Evolutionary conservation across 2,329 filamentous ascomycete genomes (phyloP).

Genomic region (Stenocarpella maydis): DNA sequence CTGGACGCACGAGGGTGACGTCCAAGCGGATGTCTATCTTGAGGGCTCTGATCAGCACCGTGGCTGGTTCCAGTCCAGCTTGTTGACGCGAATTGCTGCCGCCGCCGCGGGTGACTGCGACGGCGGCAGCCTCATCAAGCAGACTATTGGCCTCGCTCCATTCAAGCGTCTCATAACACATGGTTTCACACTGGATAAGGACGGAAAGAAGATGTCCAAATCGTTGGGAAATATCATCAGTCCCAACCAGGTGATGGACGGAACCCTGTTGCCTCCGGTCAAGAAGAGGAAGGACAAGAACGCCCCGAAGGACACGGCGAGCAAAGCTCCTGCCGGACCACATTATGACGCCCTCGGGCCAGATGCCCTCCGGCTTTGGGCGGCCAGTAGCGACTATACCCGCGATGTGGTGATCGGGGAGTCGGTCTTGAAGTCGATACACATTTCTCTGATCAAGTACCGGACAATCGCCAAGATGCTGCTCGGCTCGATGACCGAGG

Average conservation of each 20-base stretch:
- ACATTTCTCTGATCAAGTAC: constrained; percentile 83
- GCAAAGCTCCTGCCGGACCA: constrained; percentile 35
- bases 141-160: constrained; percentile 62
- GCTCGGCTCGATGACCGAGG: constrained; percentile 74
- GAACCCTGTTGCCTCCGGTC: constrained; percentile 75
- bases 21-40: constrained; percentile 83
- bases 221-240: constrained; percentile 89
- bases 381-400: constrained; percentile 89
- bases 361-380: constrained; percentile 90
- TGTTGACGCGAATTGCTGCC: constrained; percentile 83
- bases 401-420: constrained; percentile 85
- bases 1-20: constrained; percentile 70
- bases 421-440: constrained; percentile 77
- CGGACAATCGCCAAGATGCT: constrained; percentile 91
- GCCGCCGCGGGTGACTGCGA: constrained; percentile 52
- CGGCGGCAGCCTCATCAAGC: constrained; percentile 43
- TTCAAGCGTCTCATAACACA: constrained; percentile 94
- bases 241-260: constrained; percentile 85
- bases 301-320: constrained; percentile 49
- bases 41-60: constrained; percentile 97
- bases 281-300: constrained; percentile 67
- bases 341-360: constrained; percentile 78
- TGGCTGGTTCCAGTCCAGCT: constrained; percentile 97
- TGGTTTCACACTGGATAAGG: constrained; percentile 88
- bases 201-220: constrained; percentile 99